Base-by-base conservation (phyloP, 192 early-diverging fungal species). In the Rhizoclosmatium sp. region DNA sequence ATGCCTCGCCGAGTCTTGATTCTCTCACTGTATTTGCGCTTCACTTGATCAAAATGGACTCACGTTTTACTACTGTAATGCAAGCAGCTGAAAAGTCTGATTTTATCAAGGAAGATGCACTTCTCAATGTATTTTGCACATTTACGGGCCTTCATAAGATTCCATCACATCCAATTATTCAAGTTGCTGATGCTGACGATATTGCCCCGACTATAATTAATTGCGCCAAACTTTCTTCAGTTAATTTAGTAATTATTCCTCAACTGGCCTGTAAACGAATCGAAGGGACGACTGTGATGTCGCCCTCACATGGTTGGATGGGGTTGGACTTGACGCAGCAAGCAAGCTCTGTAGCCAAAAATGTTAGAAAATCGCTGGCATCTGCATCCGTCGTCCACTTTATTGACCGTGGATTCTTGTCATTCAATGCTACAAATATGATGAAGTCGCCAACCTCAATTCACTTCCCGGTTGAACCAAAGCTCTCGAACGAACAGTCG, bases 91-190 rank as follows among this genome's bases (percentile, higher is more conserved):
- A 80, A 48, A 7, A 54, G 14, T 19, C 16, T 39, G 31, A 45
- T 45, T 75, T 44, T 16, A 21, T 60, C 44, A 47, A 66, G n/a
- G 40, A 65, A 9, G 79, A 80, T 64, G 23, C 71, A 3, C 21
- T 69, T 49, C 79, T 80, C 45, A 41, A 14, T 31, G 79, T 75
- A 2, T 75, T 80, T 65, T 62, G 79, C 14, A 75, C 79, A 16
- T 80, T 80, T 60, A 10, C 64, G 16, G 5, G 10, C 12, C 60
- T 80, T 3, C 71, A 75, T 48, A 44, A 49, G 21, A 14, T 80
- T 51, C 23, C 5, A 23, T 62, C 65, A 4, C 16, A 56, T 31
- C 40, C 72, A 4, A 14, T 80, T 16, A 16, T 80, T 42, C 19
- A 59, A 3, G 48, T 76, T 44, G 16, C 62, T 47, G 65, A 76